Base-by-base conservation (phyloP, 352 stramenopile genomes). In the Vaucheria bursata region DNA sequence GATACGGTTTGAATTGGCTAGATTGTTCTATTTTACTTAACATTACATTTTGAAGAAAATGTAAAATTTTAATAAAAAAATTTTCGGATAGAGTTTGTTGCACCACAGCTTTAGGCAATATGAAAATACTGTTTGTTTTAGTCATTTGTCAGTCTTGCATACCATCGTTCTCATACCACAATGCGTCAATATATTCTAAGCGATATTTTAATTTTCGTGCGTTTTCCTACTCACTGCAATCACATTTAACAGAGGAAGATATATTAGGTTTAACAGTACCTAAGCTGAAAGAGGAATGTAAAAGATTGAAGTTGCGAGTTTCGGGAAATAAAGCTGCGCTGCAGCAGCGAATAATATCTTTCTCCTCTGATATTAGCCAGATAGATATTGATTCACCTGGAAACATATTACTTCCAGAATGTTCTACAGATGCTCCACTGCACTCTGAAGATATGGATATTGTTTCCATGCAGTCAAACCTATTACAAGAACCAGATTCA, bases 281-380 rank as follows among this genome's bases (percentile, higher is more conserved):
- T 31, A 82, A 91, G 12, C 78, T 93, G 6, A 92, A 92, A 79
- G 74, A 78, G 18, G 49, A 90, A 8, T 91, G 87, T 72, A 90
- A 90, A 79, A 78, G 88, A 34, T 84, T 87, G 67, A 86, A 85
- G 6, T 84, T 92, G 8, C 90, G 90, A 78, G 76, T 89, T 5
- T 86, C 81, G 25, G 89, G 87, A 18, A 92, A 87, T 69, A 93
- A 92, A 72, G 72, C 77, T 5, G 86, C 89, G 29, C 65, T 93
- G 6, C 71, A 90, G 69, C 79, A 89, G 75, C 82, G 88, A 5
- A 76, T 93, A n/a, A 73, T 59, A 25, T 12, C 45, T 12, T 59
- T 25, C 45, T 59, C 12, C 25, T 12, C 45, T 25, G 12, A 12
- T 12, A 18, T 59, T 12, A 59, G 12, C 12, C 25, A 12, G 25